These are phyloP conservation scores for Fimicolochytrium jonesii DNA, from an alignment of 192 early-diverging fungal species.

Conservation along the genomic window DNA sequence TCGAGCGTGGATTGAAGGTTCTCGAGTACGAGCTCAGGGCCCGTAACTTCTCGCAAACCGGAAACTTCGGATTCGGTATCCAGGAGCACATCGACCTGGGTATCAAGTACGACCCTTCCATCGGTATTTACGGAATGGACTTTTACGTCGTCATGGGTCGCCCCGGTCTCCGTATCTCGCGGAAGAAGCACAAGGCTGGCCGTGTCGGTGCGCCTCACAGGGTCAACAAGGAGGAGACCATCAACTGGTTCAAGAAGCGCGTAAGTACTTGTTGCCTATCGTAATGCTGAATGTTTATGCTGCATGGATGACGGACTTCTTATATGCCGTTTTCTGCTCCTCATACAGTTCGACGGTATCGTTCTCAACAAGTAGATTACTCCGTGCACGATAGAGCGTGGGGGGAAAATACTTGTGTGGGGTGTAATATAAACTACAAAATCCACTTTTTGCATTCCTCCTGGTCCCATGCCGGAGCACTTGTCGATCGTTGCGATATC, in stretches of 20 bases:
- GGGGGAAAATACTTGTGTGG: not conserved
- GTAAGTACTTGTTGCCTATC: constrained; percentile 27
- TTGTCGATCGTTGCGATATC: no score
- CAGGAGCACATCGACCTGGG: constrained; percentile 99
- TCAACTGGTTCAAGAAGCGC: constrained; percentile 97
- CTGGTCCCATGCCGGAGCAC: no score
- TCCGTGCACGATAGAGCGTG: not conserved
- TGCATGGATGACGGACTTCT: not conserved
- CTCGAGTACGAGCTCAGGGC: constrained; percentile 98
- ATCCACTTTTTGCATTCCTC: not conserved
- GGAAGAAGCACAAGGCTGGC: constrained; percentile 81
- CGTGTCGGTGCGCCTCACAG: constrained; percentile 87
- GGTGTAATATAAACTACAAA: not conserved
- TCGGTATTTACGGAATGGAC: constrained; percentile 98
- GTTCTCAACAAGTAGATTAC: constrained; percentile 75
- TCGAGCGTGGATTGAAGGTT: constrained; percentile 99
- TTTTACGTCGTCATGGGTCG: constrained; percentile 99
- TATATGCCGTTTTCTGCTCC: constrained; percentile 8
- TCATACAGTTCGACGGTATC: constrained; percentile 75
- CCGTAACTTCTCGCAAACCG: constrained; percentile 94
- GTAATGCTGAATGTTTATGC: not conserved
- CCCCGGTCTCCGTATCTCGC: constrained; percentile 92
- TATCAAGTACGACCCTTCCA: constrained; percentile 99
- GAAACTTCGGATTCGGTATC: constrained; percentile 99
- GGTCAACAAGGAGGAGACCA: constrained; percentile 94